These are phyloP conservation scores for Suhomyces ambrosiae DNA, from an alignment of 1,139 yeast genomes.

Conservation along the genomic window DNA sequence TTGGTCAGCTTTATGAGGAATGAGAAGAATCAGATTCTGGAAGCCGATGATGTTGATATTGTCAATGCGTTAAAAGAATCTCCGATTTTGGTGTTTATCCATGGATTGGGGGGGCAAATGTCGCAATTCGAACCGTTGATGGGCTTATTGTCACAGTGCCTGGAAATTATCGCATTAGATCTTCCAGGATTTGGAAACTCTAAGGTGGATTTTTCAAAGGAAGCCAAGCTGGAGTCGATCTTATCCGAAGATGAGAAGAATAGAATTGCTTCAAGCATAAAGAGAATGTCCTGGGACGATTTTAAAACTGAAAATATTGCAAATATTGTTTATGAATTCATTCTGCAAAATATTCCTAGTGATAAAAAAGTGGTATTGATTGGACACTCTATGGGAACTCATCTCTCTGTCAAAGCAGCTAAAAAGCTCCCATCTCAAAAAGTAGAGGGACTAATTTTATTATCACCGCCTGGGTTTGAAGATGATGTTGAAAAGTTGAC, in stretches of 20 bases:
- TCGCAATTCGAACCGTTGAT: conserved; percentile 70
- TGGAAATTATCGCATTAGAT: conserved; percentile 65
- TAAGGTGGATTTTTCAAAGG: conserved; percentile 23
- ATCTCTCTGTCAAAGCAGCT: conserved; percentile 53
- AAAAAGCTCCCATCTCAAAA: conserved; percentile 38
- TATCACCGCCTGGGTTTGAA: conserved; percentile 57
- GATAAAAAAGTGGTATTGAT: conserved; percentile 57
- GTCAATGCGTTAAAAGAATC: conserved; percentile 43
- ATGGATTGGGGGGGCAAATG: conserved; percentile 80
- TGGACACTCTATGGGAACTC: conserved; percentile 80
- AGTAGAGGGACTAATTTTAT: conserved; percentile 50
- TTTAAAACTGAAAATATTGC: conserved; percentile 53
- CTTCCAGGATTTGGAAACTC: conserved; percentile 78
- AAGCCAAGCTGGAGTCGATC: conserved; percentile 24
- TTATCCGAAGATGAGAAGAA: conserved; percentile 30
- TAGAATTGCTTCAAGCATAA: conserved; percentile 33
- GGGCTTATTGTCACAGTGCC: conserved; percentile 65
- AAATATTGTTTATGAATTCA: conserved; percentile 43
- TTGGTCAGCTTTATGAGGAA: conserved; percentile 49
- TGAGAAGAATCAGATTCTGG: conserved; percentile 27
- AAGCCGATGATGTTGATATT: conserved; percentile 27
- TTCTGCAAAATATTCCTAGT: conserved; percentile 41
- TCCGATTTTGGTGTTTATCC: conserved; percentile 64
- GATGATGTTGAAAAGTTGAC: conserved; percentile 26
- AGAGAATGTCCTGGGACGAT: conserved; percentile 42